These are phyloP conservation scores for Tricholoma sp. DNA, from an alignment of 768 basidiomycete species.

Conservation along the genomic window DNA sequence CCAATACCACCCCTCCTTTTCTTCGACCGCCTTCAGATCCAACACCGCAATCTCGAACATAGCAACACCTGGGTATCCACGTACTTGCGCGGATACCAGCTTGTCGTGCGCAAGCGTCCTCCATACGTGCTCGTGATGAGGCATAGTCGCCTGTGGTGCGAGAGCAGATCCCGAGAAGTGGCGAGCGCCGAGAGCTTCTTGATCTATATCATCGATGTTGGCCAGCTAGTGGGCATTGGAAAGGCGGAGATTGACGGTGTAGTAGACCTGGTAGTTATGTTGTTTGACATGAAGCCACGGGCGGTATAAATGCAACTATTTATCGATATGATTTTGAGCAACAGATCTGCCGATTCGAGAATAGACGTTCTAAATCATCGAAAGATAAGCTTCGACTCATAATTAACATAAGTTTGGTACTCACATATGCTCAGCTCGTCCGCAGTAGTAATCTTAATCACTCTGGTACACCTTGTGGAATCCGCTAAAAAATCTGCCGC, in stretches of 20 bases:
- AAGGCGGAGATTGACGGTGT: constrained; percentile 2
- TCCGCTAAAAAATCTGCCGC: constrained; percentile 48
- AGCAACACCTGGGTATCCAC: constrained; percentile 65
- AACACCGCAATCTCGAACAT: constrained; percentile 68
- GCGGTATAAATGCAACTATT: constrained; percentile 47
- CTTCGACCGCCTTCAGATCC: constrained; percentile 57
- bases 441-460: constrained; percentile 61
- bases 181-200: constrained; percentile 61
- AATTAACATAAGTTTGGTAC: constrained; percentile 17
- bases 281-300: not conserved
- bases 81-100: constrained; percentile 42
- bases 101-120: constrained; percentile 43
- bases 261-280: not conserved
- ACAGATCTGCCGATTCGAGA: constrained; percentile 47
- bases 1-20: constrained; percentile 18
- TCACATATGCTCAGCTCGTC: constrained; percentile 66
- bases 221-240: not conserved
- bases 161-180: constrained; percentile 65
- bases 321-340: constrained; percentile 56
- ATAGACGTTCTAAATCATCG: constrained; percentile 75
- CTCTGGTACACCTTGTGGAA: constrained; percentile 63
- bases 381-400: not conserved
- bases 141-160: constrained; percentile 47
- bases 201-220: constrained; percentile 67
- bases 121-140: constrained; percentile 42